Evolutionary conservation across 2,329 filamentous ascomycete species (phyloP).

Genomic region (Talaromyces sp.): DNA sequence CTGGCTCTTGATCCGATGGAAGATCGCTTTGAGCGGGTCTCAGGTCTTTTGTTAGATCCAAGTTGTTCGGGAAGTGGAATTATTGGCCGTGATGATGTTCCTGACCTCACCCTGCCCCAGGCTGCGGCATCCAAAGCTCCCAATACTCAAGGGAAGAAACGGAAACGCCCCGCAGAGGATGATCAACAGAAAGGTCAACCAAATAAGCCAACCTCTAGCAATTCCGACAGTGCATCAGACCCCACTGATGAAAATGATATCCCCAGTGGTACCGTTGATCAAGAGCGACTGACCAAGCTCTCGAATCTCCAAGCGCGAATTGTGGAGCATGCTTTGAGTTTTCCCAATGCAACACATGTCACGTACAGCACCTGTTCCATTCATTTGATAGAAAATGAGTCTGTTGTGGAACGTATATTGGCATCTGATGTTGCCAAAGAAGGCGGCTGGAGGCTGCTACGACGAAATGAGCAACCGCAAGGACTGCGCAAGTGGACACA

Average conservation of each 20-base stretch:
- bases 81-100: slow-evolving; percentile 79
- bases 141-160: slow-evolving; percentile 40
- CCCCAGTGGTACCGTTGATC: slow-evolving; percentile 53
- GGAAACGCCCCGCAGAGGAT: slow-evolving; percentile 41
- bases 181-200: slow-evolving; percentile 8
- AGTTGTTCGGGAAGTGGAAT: slow-evolving; percentile 97
- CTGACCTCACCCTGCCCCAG: slow-evolving; percentile 65
- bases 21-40: slow-evolving; percentile 68
- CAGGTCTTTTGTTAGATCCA: slow-evolving; percentile 82
- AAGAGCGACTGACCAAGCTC: slow-evolving; percentile 70
- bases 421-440: slow-evolving; percentile 65
- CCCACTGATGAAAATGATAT: slow-evolving; percentile 42
- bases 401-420: slow-evolving; percentile 74
- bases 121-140: slow-evolving; percentile 18
- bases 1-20: slow-evolving; percentile 70
- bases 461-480: slow-evolving; percentile 70
- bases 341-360: slow-evolving; percentile 73
- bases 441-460: slow-evolving; percentile 77
- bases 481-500: slow-evolving; percentile 78
- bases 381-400: slow-evolving; percentile 84
- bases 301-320: slow-evolving; percentile 81
- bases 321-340: slow-evolving; percentile 80
- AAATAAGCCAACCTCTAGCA: slow-evolving; percentile 8
- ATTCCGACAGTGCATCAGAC: slow-evolving; percentile 16
- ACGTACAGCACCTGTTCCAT: slow-evolving; percentile 95